phyloP scores from a whole-genome alignment of 129 eudicot species.

The Flaveria linearis region DNA sequence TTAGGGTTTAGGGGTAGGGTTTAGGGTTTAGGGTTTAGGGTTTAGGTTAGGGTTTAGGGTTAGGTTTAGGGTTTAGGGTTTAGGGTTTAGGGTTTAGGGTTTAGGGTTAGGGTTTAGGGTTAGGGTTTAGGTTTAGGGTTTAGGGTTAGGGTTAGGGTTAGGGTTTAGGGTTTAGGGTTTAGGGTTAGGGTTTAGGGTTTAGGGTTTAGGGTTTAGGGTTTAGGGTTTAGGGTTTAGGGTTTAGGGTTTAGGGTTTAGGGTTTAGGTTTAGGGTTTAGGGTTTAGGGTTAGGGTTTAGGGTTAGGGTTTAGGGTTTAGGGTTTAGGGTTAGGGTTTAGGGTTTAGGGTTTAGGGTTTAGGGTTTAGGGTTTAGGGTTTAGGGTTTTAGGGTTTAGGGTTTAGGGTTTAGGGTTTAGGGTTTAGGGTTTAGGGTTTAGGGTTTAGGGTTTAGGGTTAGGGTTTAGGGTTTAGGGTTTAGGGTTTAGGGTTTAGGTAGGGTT shows the following conservation, averaged over 20 bases:
- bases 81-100: slow-evolving; percentile 10
- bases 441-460: not conserved
- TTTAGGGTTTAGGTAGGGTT: not conserved
- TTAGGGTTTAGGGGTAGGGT: slow-evolving; percentile 7
- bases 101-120: slow-evolving; percentile 10
- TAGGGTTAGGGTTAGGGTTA: not conserved
- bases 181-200: not conserved
- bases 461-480: slow-evolving; percentile 7
- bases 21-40: slow-evolving; percentile 3
- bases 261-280: slow-evolving; percentile 3
- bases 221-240: slow-evolving; percentile 8
- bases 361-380: slow-evolving; percentile 9
- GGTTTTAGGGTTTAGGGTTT: not conserved
- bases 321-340: slow-evolving; percentile 5
- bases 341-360: slow-evolving; percentile 9
- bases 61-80: slow-evolving; percentile 7
- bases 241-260: not conserved
- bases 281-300: slow-evolving; percentile 10
- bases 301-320: slow-evolving; percentile 10
- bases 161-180: not conserved
- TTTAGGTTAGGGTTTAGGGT: slow-evolving; percentile 2
- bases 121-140: not conserved
- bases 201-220: not conserved
- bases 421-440: not conserved
- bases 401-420: not conserved